Percentiles rank a stretch among this genome's conserved stretches.
Evolutionary conservation across 2,329 filamentous ascomycete species (phyloP).

Genomic region (Neonectria punicea): DNA sequence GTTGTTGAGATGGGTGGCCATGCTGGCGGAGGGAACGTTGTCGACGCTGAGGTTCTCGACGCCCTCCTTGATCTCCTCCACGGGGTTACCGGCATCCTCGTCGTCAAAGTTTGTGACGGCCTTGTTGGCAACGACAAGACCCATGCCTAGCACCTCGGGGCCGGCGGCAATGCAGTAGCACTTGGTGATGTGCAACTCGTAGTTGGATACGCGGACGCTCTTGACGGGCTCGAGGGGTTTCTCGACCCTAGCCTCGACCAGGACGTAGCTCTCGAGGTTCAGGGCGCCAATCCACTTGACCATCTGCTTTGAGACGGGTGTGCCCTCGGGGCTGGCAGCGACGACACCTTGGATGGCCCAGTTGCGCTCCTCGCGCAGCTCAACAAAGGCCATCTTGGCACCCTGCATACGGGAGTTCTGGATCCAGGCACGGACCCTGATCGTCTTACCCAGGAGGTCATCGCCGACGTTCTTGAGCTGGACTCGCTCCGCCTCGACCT

Average conservation of each 20-base stretch:
- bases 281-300: constrained; percentile 87
- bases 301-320: constrained; percentile 82
- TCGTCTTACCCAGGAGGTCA: constrained; percentile 72
- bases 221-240: constrained; percentile 89
- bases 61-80: constrained; percentile 57
- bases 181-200: constrained; percentile 90
- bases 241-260: constrained; percentile 83
- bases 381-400: constrained; percentile 91
- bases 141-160: constrained; percentile 67
- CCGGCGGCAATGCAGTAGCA: constrained; percentile 79
- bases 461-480: constrained; percentile 73
- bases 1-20: constrained; percentile 90
- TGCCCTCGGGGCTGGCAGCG: constrained; percentile 72
- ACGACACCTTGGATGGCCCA: constrained; percentile 87
- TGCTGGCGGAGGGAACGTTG: constrained; percentile 75
- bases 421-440: constrained; percentile 83
- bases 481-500: constrained; percentile 66
- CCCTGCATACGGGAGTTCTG: constrained; percentile 90
- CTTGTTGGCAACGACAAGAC: constrained; percentile 64
- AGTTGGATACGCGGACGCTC: constrained; percentile 80
- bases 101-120: constrained; percentile 69
- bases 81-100: constrained; percentile 57
- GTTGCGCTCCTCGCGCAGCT: constrained; percentile 79
- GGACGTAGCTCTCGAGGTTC: constrained; percentile 82
- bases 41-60: constrained; percentile 54